Conservation (phyloP, 352 stramenopile genomes). For the Pythium volutum region DNA sequence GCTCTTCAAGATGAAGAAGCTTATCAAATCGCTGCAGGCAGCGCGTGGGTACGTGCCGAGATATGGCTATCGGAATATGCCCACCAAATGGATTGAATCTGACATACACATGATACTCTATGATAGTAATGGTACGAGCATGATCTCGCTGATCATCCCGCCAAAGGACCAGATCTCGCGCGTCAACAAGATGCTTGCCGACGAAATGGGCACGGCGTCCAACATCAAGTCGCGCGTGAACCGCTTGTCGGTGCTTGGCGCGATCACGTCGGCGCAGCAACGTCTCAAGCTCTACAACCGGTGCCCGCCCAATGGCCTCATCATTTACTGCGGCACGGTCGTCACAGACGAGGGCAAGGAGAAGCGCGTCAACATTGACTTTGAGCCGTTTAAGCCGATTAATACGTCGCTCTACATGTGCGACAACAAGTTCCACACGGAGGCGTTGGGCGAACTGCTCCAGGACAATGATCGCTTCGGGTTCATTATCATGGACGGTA, state of each 20-base stretch:
- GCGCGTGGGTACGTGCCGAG: slow-evolving; percentile 53
- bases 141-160: slow-evolving; percentile 99
- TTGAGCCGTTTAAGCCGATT: slow-evolving; percentile 99
- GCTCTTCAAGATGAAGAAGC: slow-evolving; percentile 99
- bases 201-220: slow-evolving; percentile 99
- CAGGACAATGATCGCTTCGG: slow-evolving; percentile 99
- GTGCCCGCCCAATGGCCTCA: slow-evolving; percentile 96
- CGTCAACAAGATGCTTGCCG: slow-evolving; percentile 97
- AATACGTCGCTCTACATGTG: slow-evolving; percentile 99
- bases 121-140: slow-evolving; percentile 96
- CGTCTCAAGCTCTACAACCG: slow-evolving; percentile 99
- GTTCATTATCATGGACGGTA: slow-evolving; percentile 99
- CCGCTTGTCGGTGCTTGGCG: slow-evolving; percentile 95
- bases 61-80: not conserved
- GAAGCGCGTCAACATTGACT: slow-evolving; percentile 99
- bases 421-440: slow-evolving; percentile 99
- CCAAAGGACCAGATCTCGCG: slow-evolving; percentile 98
- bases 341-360: slow-evolving; percentile 99
- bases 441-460: slow-evolving; percentile 97
- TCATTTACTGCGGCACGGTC: slow-evolving; percentile 99
- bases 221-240: slow-evolving; percentile 99
- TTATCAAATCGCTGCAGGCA: slow-evolving; percentile 97
- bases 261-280: slow-evolving; percentile 99
- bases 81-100: not conserved
- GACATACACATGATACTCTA: not conserved